Base-by-base conservation (phyloP, 1,284 basidiomycete species). In the Phellinidium pouzarii region DNA sequence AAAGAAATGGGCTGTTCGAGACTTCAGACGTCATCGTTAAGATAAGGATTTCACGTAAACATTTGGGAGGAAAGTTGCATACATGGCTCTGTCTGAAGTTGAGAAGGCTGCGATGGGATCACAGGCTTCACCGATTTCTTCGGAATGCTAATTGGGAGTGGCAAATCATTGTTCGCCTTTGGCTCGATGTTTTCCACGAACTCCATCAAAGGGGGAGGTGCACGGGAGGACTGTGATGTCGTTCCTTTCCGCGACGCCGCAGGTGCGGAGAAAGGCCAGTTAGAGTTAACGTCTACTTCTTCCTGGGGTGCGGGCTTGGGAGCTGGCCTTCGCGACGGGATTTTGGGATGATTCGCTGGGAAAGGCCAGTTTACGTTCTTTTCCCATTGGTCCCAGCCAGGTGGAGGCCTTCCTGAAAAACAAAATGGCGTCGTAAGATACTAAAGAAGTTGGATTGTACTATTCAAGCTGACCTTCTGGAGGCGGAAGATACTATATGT, bases 361-460 rank as follows among this genome's bases (percentile, higher is more conserved):
- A 52, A 45, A 2, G 50, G 50, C 50, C 50, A 52, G 31, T 45
- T 45, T 22, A 12, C 34, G 31, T 52, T 52, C 19, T 45, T 44
- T 27, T 52, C 50, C 50, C 50, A 52, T n/a, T 52, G 43, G n/a
- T 52, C 50, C 50, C 50, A 52, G 17, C 23, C 43, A 20, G 29
- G 34, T 7, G 50, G 50, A n/a, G 31, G 44, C 19, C 20, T 23
- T 17, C 36, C 47, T 48, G 14, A n/a, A 22, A 31, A 31, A 31
- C 12, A 31, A 31, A 31, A 31, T 12, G 29, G n/a, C n/a, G n/a
- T n/a, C n/a, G n/a, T n/a, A n/a, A n/a, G n/a, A n/a, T n/a, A n/a
- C n/a, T 34, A 34, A 34, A 34, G 14, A 34, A 14, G 31, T 14
- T 14, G 31, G 14, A 34, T 11, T 34, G 14, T 22, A 20, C 12